A percentile compares a stretch with the other conserved stretches of the same genome.
These are phyloP conservation scores for Brachypodium distachyon DNA, from an alignment of 202 grass and related monocot species.

Conservation along the genomic window DNA sequence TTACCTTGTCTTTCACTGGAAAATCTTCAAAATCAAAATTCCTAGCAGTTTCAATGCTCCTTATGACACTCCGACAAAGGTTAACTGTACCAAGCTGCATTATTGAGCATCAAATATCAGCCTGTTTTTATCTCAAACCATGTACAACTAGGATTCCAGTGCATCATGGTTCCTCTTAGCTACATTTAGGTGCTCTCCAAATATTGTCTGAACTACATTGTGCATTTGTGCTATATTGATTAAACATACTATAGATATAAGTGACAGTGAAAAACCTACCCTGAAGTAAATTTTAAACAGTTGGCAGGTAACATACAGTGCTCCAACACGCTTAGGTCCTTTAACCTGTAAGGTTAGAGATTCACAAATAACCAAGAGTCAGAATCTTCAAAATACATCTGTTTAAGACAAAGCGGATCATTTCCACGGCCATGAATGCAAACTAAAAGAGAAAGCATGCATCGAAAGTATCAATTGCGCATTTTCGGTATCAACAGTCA, in stretches of 20 bases:
- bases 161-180: not conserved
- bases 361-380: not conserved
- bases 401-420: not conserved
- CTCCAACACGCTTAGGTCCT: constrained; percentile 87
- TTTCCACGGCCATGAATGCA: not conserved
- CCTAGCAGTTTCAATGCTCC: constrained; percentile 93
- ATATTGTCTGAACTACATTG: not conserved
- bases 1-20: constrained; percentile 81
- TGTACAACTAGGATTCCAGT: not conserved
- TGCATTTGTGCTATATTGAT: not conserved
- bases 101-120: constrained; percentile 22
- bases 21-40: constrained; percentile 99
- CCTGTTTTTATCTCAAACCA: not conserved
- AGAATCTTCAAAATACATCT: not conserved
- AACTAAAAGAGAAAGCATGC: not conserved
- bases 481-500: not conserved
- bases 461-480: not conserved
- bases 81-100: constrained; percentile 96
- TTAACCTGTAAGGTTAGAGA: constrained; percentile 69
- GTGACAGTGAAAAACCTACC: constrained; percentile 27
- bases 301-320: constrained; percentile 90
- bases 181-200: not conserved
- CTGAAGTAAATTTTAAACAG: constrained; percentile 99
- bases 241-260: not conserved
- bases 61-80: constrained; percentile 87